These are phyloP conservation scores for Exophiala aquamarina DNA, from an alignment of 2,329 filamentous ascomycete genomes.

Conservation along the genomic window DNA sequence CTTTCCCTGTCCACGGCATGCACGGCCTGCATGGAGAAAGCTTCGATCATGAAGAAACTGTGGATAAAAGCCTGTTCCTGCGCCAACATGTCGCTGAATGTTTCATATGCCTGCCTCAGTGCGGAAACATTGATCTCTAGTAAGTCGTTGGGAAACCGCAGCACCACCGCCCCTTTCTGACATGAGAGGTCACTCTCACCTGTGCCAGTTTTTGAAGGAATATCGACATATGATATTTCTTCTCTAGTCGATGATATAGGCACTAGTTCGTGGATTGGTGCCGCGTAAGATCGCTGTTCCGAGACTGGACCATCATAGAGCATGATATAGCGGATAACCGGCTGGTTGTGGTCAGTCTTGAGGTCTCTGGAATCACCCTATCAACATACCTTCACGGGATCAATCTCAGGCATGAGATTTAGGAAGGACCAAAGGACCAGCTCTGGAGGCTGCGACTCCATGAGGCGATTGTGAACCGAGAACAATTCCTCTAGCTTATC, in stretches of 20 bases:
- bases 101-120: slow-evolving; percentile 38
- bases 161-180: slow-evolving; percentile 45
- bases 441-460: slow-evolving; percentile 25
- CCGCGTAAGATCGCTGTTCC: too few relatives aligned
- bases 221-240: slow-evolving; percentile 47
- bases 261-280: slow-evolving; percentile 45
- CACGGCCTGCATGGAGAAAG: slow-evolving; percentile 52
- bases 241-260: slow-evolving; percentile 36
- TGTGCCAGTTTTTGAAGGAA: slow-evolving; percentile 47
- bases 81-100: slow-evolving; percentile 37
- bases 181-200: slow-evolving; percentile 38
- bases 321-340: too few relatives aligned
- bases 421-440: slow-evolving; percentile 21
- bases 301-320: too few relatives aligned
- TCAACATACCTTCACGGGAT: slow-evolving; percentile 34
- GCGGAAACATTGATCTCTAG: slow-evolving; percentile 40
- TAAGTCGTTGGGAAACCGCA: slow-evolving; percentile 48
- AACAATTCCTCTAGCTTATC: too few relatives aligned
- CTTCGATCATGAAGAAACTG: slow-evolving; percentile 58
- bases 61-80: slow-evolving; percentile 35
- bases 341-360: too few relatives aligned
- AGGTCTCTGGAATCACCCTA: too few relatives aligned
- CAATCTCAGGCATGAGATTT: background rate
- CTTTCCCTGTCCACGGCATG: slow-evolving; percentile 35
- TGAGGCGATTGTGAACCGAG: slow-evolving; percentile 3